These are phyloP conservation scores for Pisolithus orientalis DNA, from an alignment of 768 basidiomycete genomes.

Conservation along the genomic window DNA sequence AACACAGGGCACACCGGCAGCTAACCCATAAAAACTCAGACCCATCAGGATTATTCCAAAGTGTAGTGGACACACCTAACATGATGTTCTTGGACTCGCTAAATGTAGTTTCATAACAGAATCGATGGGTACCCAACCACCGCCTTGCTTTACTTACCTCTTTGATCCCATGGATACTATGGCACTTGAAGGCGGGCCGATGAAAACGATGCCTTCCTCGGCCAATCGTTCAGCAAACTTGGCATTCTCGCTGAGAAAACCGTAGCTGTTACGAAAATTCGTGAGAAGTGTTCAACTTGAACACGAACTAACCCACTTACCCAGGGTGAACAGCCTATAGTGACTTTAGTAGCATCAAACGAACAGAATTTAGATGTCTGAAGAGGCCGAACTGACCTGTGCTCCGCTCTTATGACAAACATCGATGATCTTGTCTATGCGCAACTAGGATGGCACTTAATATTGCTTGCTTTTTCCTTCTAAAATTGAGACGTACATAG, in stretches of 20 bases:
- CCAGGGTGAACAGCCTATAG: constrained; percentile 87
- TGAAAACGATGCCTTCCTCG: constrained; percentile 80
- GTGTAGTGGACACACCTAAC: constrained; percentile 44
- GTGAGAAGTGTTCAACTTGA: constrained; percentile 3
- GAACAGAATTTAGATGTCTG: not conserved
- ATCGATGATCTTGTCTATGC: constrained; percentile 84
- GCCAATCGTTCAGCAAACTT: constrained; percentile 68
- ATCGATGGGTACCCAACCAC: not conserved
- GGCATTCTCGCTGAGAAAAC: constrained; percentile 91
- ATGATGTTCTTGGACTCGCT: constrained; percentile 96
- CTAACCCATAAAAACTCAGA: constrained; percentile 31
- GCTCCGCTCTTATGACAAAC: constrained; percentile 78
- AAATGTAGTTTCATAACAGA: not conserved
- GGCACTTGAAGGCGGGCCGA: constrained; percentile 83
- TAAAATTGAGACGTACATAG: constrained; percentile 54
- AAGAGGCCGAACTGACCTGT: constrained; percentile 46
- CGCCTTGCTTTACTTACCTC: constrained; percentile 43
- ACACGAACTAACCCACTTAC: constrained; percentile 29
- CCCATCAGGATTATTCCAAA: not conserved
- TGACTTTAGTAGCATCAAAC: not conserved
- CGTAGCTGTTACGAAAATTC: constrained; percentile 45
- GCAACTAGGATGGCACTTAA: constrained; percentile 43
- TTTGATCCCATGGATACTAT: constrained; percentile 96
- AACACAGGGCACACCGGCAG: constrained; percentile 87
- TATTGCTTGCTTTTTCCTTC: not conserved